A percentile compares a stretch with the other conserved stretches of the same genome.
Evolutionary conservation across 352 stramenopile genomes (phyloP).

Genomic region (Phytopythium mirpurense): DNA sequence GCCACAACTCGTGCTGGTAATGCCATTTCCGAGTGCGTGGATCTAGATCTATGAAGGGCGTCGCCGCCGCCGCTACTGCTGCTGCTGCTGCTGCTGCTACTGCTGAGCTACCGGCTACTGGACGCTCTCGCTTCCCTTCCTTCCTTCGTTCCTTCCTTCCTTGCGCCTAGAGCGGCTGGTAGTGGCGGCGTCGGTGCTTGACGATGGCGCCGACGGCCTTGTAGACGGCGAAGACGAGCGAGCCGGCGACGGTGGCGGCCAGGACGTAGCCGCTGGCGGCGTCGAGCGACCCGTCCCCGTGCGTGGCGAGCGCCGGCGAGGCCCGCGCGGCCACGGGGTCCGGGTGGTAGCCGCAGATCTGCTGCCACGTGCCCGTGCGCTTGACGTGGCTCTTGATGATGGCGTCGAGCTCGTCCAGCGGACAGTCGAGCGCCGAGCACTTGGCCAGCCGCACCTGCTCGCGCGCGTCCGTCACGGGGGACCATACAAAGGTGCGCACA

Average conservation of each 20-base stretch:
- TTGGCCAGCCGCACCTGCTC: constrained; percentile 73
- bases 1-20: too few species aligned
- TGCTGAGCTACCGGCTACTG: too few species aligned
- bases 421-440: constrained; percentile 66
- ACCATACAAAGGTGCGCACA: constrained; percentile 75
- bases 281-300: constrained; percentile 7
- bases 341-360: constrained; percentile 73
- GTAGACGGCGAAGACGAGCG: constrained; percentile 42
- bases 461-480: constrained; percentile 43
- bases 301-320: constrained; percentile 9
- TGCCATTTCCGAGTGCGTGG: too few species aligned
- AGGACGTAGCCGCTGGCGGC: constrained; percentile 32
- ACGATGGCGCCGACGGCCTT: constrained; percentile 43
- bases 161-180: constrained; percentile 36
- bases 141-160: too few species aligned
- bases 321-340: constrained; percentile 14
- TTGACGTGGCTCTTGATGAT: constrained; percentile 70
- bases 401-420: constrained; percentile 62
- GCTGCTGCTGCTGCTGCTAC: too few species aligned
- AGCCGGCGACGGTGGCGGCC: constrained; percentile 31
- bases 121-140: too few species aligned
- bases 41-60: too few species aligned
- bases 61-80: too few species aligned
- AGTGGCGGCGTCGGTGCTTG: constrained; percentile 38
- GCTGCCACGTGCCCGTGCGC: constrained; percentile 69